Evolutionary conservation across 805 yeast genomes (phyloP), one percentile per base, ranked within the genome.

Genomic region (Starmera pachycereana): DNA sequence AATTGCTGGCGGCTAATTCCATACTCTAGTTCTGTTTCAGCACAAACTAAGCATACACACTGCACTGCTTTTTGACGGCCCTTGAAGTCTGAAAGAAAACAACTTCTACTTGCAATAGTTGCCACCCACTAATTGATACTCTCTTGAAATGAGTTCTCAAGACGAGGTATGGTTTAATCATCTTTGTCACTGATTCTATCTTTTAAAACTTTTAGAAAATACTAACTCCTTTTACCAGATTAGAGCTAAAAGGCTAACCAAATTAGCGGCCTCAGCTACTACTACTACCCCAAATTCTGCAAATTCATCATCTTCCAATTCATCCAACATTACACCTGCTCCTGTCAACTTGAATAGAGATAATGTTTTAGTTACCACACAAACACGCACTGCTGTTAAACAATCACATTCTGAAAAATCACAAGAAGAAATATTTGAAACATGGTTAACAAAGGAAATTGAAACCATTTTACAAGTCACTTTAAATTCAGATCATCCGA

Each of bases 161-260:
- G 32, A 30, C n/a, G 14, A 30, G 14, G 32, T 30, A n/a, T n/a
- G n/a, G n/a, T n/a, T n/a, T n/a, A n/a, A n/a, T n/a, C n/a, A n/a
- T n/a, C n/a, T n/a, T n/a, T n/a, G n/a, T n/a, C n/a, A n/a, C n/a
- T n/a, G n/a, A n/a, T n/a, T n/a, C n/a, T n/a, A n/a, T n/a, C n/a
- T n/a, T n/a, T n/a, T n/a, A n/a, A n/a, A n/a, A n/a, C n/a, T n/a
- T n/a, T n/a, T n/a, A n/a, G n/a, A n/a, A n/a, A n/a, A 32, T 8
- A 32, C 35, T 32, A 32, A 32, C 35, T 4, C 8, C 4, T 30
- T 13, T 30, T 4, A 4, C 8, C 10, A 60, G 51, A 60, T 66
- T 32, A 60, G 71, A 42, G 69, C 68, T 9, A 64, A 62, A 44
- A 46, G 58, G 34, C 43, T 54, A 14, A 55, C 55, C 8, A 54